phyloP scores from a whole-genome alignment of 345 rosid genomes.

The Conringia planisiliqua region DNA sequence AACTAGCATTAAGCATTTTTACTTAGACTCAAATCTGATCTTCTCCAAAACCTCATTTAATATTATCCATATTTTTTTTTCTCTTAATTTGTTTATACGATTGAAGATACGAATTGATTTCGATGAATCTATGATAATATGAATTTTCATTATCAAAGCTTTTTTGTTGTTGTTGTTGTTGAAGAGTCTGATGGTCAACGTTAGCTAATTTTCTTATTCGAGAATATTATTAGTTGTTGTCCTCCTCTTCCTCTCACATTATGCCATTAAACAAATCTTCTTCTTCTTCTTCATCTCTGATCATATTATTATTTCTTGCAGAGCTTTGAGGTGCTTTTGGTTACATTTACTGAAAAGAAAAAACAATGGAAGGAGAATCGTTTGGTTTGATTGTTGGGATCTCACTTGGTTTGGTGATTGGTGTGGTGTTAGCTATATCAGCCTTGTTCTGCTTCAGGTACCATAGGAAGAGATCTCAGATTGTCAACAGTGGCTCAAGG shows the following conservation, averaged over 20 bases:
- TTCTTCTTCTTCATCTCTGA: constrained; percentile 11
- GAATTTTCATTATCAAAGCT: not conserved
- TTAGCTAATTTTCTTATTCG: not conserved
- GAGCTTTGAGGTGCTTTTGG: constrained; percentile 19
- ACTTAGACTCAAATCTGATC: not conserved
- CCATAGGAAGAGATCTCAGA: constrained; percentile 43
- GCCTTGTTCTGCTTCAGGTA: not conserved
- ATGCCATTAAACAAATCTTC: not conserved
- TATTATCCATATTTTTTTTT: not conserved
- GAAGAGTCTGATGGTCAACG: constrained; percentile 28
- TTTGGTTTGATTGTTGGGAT: constrained; percentile 86
- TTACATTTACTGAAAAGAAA: not conserved
- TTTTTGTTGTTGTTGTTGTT: too few species aligned
- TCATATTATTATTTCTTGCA: constrained; percentile 16
- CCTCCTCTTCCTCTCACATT: constrained; percentile 14
- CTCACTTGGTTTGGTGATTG: constrained; percentile 89
- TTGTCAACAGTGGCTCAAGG: constrained; percentile 83
- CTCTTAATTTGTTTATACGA: not conserved
- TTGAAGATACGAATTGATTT: constrained; percentile 17
- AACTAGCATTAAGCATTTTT: not conserved
- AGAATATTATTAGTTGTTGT: constrained; percentile 9
- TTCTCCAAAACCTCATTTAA: not conserved
- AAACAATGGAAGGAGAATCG: constrained; percentile 67
- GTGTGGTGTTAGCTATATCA: constrained; percentile 36
- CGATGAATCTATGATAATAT: not conserved